These are phyloP conservation scores for Suillus paluster DNA, from an alignment of 768 basidiomycete species.

Conservation along the genomic window DNA sequence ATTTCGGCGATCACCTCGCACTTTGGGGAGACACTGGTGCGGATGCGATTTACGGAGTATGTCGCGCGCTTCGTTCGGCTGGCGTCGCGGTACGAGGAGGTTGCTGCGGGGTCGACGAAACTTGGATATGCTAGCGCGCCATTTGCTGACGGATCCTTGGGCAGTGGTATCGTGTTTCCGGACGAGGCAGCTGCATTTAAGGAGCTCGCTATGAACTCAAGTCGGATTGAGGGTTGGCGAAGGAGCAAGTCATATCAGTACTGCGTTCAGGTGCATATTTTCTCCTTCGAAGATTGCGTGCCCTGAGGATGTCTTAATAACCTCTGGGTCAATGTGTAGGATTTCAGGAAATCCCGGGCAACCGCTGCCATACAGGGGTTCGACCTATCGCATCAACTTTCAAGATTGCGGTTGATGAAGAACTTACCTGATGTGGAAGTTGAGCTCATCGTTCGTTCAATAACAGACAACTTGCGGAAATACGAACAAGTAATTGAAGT, in stretches of 20 bases:
- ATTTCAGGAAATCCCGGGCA: slow-evolving; percentile 60
- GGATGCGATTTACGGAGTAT: slow-evolving; percentile 90
- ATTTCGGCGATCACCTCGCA: slow-evolving; percentile 87
- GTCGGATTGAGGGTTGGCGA: slow-evolving; percentile 93
- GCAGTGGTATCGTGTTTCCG: slow-evolving; percentile 79
- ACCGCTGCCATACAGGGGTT: slow-evolving; percentile 73
- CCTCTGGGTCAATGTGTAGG: slow-evolving; percentile 46
- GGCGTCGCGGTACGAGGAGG: slow-evolving; percentile 91
- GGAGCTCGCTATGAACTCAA: slow-evolving; percentile 77
- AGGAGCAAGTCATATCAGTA: slow-evolving; percentile 81
- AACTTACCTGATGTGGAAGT: slow-evolving; percentile 75
- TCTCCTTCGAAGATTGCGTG: too few relatives aligned
- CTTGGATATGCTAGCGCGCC: slow-evolving; percentile 70
- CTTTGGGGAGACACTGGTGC: slow-evolving; percentile 87
- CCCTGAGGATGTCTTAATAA: background rate
- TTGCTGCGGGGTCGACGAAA: slow-evolving; percentile 68
- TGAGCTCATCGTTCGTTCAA: slow-evolving; percentile 70
- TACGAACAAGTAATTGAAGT: slow-evolving; percentile 95
- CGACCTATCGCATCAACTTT: slow-evolving; percentile 87
- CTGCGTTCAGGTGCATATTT: slow-evolving; percentile 61
- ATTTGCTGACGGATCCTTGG: slow-evolving; percentile 57
- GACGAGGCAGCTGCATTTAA: slow-evolving; percentile 69
- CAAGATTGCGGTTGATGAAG: slow-evolving; percentile 75
- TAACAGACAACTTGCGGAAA: slow-evolving; percentile 71
- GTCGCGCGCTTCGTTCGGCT: slow-evolving; percentile 84